Evolutionary conservation across 345 rosid species (phyloP).

Genomic region (Zanthoxylum bungeanum): DNA sequence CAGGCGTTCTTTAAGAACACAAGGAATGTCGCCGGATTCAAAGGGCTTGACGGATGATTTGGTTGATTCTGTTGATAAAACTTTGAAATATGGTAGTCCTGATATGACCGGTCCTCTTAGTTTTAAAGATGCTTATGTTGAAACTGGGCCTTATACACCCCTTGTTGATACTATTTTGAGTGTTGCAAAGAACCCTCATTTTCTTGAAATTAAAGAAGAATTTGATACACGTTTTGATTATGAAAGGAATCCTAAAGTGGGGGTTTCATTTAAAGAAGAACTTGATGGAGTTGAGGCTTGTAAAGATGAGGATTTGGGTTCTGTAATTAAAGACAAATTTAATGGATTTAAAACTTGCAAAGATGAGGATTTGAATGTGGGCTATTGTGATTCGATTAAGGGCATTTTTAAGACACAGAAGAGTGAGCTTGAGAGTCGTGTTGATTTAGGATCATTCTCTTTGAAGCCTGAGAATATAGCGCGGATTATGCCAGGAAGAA

Average conservation of each 20-base stretch:
- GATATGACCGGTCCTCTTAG: slow-evolving; percentile 42
- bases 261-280: slow-evolving; percentile 5
- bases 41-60: slow-evolving; percentile 32
- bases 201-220: slow-evolving; percentile 3
- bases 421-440: slow-evolving; percentile 10
- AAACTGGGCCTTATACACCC: slow-evolving; percentile 21
- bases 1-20: slow-evolving; percentile 61
- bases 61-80: not conserved
- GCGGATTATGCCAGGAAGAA: slow-evolving; percentile 58
- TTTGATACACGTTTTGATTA: slow-evolving; percentile 29
- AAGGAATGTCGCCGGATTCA: slow-evolving; percentile 66
- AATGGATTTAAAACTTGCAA: slow-evolving; percentile 5
- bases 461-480: slow-evolving; percentile 62
- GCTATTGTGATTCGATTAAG: not conserved
- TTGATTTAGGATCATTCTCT: slow-evolving; percentile 41
- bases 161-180: slow-evolving; percentile 35
- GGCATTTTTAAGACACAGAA: slow-evolving; percentile 24
- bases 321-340: not conserved
- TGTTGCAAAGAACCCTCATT: slow-evolving; percentile 18
- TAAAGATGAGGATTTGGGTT: not conserved
- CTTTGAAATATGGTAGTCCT: slow-evolving; percentile 9
- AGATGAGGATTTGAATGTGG: not conserved
- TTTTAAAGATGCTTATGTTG: slow-evolving; percentile 45
- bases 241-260: slow-evolving; percentile 18
- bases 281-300: not conserved